Evolutionary conservation across 345 rosid genomes (phyloP).

Genomic region (Xanthoceras sorbifolium): DNA sequence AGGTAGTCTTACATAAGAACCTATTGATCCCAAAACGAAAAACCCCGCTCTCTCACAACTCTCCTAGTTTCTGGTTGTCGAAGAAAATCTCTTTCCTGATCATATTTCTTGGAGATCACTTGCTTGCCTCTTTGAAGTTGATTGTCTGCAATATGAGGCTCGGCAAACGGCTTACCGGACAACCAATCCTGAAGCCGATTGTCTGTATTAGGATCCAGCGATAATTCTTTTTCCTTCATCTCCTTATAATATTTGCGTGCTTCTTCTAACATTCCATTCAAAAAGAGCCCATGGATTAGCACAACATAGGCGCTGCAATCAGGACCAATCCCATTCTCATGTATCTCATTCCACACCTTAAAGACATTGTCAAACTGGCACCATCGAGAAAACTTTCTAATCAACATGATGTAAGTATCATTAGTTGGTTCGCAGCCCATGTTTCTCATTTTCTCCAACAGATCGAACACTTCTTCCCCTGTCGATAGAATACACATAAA

Average conservation of each 20-base stretch:
- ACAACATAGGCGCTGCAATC: conserved; percentile 82
- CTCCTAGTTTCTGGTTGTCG: conserved; percentile 62
- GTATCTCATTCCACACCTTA: conserved; percentile 79
- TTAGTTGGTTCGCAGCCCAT: conserved; percentile 66
- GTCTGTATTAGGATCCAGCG: conserved; percentile 69
- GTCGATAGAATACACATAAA: conserved; percentile 60
- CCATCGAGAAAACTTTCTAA: conserved; percentile 89
- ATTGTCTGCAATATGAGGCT: conserved; percentile 29
- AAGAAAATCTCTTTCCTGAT: conserved; percentile 45
- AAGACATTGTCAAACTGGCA: conserved; percentile 66
- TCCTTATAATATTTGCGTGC: conserved; percentile 71
- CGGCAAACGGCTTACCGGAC: conserved; percentile 56
- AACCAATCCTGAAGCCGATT: conserved; percentile 71
- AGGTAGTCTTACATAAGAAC: conserved; percentile 23
- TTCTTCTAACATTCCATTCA: conserved; percentile 78
- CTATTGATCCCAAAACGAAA: conserved; percentile 63
- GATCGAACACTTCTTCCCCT: conserved; percentile 71
- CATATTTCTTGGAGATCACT: conserved; percentile 33
- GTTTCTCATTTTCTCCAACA: conserved; percentile 72
- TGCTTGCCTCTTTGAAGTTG: conserved; percentile 28
- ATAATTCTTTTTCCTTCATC: conserved; percentile 71
- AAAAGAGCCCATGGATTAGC: conserved; percentile 85
- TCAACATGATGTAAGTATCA: conserved; percentile 83
- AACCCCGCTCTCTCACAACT: conserved; percentile 68
- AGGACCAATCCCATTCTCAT: conserved; percentile 61